phyloP scores from a whole-genome alignment of 257 asterid genomes.

The Solanum sejunctum region DNA sequence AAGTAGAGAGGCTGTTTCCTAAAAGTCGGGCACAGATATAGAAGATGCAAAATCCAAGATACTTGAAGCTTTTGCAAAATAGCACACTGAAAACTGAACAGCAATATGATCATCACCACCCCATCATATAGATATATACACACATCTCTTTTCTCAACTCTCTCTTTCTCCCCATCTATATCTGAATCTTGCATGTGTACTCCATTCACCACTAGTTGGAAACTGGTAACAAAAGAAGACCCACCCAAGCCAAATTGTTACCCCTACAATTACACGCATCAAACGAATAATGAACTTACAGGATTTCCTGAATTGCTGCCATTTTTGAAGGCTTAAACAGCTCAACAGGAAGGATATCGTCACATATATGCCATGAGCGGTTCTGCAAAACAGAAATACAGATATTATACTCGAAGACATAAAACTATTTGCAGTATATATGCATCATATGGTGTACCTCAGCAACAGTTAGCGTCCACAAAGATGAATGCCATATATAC shows the following conservation, averaged over 20 bases:
- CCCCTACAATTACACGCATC: background rate
- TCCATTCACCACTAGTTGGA: background rate
- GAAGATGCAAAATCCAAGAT: background rate
- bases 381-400: conserved; percentile 17
- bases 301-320: conserved; percentile 35
- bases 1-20: no score
- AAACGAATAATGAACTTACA: conserved; percentile 29
- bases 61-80: background rate
- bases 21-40: background rate
- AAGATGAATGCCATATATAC: conserved; percentile 74
- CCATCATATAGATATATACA: background rate
- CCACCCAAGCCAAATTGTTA: background rate
- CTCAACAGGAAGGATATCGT: conserved; percentile 39
- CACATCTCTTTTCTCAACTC: background rate
- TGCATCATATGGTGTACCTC: conserved; percentile 25
- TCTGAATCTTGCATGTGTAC: background rate
- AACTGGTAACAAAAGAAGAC: background rate
- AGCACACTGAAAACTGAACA: background rate
- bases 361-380: conserved; percentile 16
- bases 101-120: background rate
- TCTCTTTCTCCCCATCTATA: background rate
- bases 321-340: conserved; percentile 55
- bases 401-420: background rate
- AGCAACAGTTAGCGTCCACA: conserved; percentile 53
- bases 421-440: background rate